Evolutionary conservation across 306 rosid genomes (phyloP), one percentile per base, ranked within the genome.

Genomic region (Cercis canadensis): DNA sequence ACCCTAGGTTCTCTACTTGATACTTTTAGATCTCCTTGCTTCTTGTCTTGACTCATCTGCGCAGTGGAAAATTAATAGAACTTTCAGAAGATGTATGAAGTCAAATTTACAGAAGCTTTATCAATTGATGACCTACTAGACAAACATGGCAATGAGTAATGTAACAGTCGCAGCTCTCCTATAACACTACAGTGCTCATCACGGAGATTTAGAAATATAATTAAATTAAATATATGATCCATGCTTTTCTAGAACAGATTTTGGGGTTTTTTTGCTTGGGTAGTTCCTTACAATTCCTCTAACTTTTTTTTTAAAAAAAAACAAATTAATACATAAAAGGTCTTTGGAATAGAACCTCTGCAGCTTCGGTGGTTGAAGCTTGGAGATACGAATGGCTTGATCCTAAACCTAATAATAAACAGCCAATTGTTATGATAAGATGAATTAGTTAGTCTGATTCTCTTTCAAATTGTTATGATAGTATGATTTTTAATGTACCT

Each of bases 1-100:
- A 73, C 62, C 81, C 87, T 81, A 37, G 80, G 81, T 55, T 90
- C 88, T 72, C 85, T 87, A 66, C 69, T 78, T 10, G 82, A 56
- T 34, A 82, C 47, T 78, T 71, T 87, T 65, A 82, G 24, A 67
- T 84, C 97, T 59, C 88, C 87, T 63, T 65, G 85, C 71, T 36
- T 77, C 67, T 75, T 86, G 73, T 89, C 97, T 53, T 81, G 47
- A 81, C 40, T 74, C 59, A 72, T 81, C 97, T 92, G 79, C 75
- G 64, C 80, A 49, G 57, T 70, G 57, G 37, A 57, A 67, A 80
- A 47, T 67, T 19, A 54, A 67, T 44, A 67, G 47, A 56, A 62
- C 52, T 57, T 52, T 64, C 49, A 81, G 56, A 75, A 61, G 61
- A 62, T 60, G 46, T 67, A 37, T 71, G 0, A 56, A 61, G 58